Evolutionary conservation across 129 eudicot species (phyloP), one percentile per base, ranked within the genome.

Genomic region (Pittosporum tobira): DNA sequence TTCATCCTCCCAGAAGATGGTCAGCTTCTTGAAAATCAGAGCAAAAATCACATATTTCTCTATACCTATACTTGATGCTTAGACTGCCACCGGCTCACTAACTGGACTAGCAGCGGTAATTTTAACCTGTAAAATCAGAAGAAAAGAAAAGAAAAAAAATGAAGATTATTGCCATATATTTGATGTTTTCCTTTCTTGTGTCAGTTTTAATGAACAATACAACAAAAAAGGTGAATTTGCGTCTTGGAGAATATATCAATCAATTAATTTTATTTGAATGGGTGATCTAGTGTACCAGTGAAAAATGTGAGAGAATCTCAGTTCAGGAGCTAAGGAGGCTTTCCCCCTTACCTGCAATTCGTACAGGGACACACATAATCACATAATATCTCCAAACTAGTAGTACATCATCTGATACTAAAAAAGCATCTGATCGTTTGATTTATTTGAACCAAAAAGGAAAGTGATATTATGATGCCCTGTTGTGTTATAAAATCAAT

Each of bases 111-210:
- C 55, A 73, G 65, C 48, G 54, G 62, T 59, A 51, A 46, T 65
- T 64, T 76, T 79, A 85, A 85, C 89, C 95, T 87, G 77, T n/a
- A n/a, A n/a, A n/a, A n/a, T n/a, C 71, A 64, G 31, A 31, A 66
- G 51, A 15, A 54, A 63, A 22, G 34, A 31, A 58, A 21, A 42
- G 23, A 0, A 18, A 20, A 28, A 16, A 6, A 36, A 18, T 6
- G 11, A 43, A 29, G 29, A 22, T 28, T 2, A n/a, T 28, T 28
- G 36, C 5, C 42, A n/a, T n/a, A n/a, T n/a, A n/a, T n/a, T n/a
- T n/a, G n/a, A n/a, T n/a, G n/a, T n/a, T n/a, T n/a, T n/a, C n/a
- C n/a, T n/a, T n/a, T n/a, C n/a, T n/a, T n/a, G n/a, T n/a, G n/a
- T n/a, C n/a, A n/a, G n/a, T n/a, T n/a, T n/a, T n/a, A n/a, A n/a